Conservation (phyloP, 768 basidiomycete species). For the Pulveroboletus sp. region DNA sequence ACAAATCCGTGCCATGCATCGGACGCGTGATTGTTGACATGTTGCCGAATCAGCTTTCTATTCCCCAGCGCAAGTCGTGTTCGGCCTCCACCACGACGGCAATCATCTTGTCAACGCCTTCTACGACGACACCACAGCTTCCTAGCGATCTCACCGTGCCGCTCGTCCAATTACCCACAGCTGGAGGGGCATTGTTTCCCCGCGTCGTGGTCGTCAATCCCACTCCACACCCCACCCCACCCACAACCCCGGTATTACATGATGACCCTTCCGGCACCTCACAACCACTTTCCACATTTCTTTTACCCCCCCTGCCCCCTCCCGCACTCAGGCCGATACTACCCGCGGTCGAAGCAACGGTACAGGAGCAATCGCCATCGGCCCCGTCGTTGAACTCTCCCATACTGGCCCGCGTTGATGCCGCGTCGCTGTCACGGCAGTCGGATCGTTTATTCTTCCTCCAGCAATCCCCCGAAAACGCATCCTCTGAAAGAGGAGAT, state of each 20-base stretch:
- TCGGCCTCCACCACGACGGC: neutral
- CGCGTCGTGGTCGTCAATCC: constrained; percentile 69
- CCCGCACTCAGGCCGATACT: constrained; percentile 11
- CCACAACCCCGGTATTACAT: constrained; percentile 54
- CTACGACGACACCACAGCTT: constrained; percentile 7
- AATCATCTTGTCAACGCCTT: constrained; percentile 5
- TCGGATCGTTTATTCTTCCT: constrained; percentile 44
- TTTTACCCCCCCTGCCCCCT: constrained; percentile 31
- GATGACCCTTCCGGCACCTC: constrained; percentile 19
- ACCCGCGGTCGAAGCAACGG: neutral
- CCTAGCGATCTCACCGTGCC: constrained; percentile 20
- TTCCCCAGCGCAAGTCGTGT: constrained; percentile 19
- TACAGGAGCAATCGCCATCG: constrained; percentile 19
- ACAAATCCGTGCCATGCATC: constrained; percentile 29
- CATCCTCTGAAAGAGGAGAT: constrained; percentile 35
- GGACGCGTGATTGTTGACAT: constrained; percentile 58
- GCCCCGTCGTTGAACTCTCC: constrained; percentile 9
- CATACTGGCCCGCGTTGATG: constrained; percentile 8
- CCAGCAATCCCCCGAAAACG: constrained; percentile 40
- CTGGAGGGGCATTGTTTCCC: constrained; percentile 37
- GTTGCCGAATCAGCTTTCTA: constrained; percentile 41
- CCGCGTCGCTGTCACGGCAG: constrained; percentile 31
- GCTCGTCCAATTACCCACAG: constrained; percentile 26
- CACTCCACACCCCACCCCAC: constrained; percentile 77
- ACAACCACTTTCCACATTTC: constrained; percentile 26